Conservation (phyloP, 2,329 filamentous ascomycete species). For the Pestalotiopsis sp. region DNA sequence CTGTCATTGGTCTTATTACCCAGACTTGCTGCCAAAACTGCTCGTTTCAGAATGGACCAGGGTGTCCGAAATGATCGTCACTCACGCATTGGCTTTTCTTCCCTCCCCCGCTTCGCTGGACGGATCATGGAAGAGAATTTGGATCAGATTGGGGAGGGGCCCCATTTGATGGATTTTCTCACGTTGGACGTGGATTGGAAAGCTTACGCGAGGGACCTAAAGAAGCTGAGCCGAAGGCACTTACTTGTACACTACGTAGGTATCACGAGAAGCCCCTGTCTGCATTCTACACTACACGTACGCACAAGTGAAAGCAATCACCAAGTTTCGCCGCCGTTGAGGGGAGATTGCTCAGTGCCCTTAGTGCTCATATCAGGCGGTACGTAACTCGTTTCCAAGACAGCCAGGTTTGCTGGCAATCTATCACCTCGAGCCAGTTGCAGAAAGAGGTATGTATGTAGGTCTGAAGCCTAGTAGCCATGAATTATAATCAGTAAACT, state of each 20-base stretch:
- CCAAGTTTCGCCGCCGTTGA: no score
- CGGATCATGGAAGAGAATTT: no score
- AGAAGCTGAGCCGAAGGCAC: neutral
- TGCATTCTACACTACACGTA: no score
- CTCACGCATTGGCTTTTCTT: neutral
- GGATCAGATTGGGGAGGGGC: neutral
- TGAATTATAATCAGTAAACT: no score
- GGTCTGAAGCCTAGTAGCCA: no score
- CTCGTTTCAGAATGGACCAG: constrained; percentile 10
- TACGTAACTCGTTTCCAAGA: no score
- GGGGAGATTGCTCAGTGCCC: no score
- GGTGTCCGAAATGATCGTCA: neutral
- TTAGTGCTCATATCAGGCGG: no score
- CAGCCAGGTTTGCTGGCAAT: no score
- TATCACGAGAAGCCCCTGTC: neutral
- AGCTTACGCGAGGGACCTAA: neutral
- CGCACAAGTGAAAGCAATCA: no score
- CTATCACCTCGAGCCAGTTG: no score
- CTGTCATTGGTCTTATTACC: constrained; percentile 4
- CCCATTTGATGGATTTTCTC: neutral
- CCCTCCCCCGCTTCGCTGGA: neutral
- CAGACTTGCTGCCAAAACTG: neutral
- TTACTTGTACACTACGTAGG: neutral
- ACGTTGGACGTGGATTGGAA: neutral
- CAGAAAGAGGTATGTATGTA: no score